A percentile compares a stretch with the other conserved stretches of the same genome.
These are phyloP conservation scores for Zygnema circumcarinatum DNA, from an alignment of 139 green algal genomes.

Conservation along the genomic window DNA sequence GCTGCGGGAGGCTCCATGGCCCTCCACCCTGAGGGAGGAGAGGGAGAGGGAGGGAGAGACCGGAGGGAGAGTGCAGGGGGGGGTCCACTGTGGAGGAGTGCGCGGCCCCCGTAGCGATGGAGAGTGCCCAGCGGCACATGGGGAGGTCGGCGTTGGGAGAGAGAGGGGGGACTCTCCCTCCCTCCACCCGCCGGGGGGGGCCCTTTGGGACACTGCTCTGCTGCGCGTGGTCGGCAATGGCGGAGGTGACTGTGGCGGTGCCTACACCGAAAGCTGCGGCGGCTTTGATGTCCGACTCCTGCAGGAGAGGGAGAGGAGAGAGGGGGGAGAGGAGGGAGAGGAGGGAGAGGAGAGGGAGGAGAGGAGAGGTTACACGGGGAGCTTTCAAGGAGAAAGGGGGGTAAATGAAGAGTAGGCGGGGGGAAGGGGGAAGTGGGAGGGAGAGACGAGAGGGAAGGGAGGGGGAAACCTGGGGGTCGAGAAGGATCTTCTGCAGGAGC, in stretches of 20 bases:
- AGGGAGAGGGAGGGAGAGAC: too few species aligned
- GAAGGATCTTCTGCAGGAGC: conserved; percentile 17
- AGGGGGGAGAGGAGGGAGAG: too few species aligned
- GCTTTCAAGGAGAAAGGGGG: too few species aligned
- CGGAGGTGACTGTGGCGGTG: not conserved
- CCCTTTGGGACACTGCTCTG: not conserved
- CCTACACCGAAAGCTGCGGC: not conserved
- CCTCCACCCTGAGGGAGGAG: too few species aligned
- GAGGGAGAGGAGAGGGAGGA: too few species aligned
- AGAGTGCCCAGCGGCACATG: not conserved
- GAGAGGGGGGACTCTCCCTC: too few species aligned
- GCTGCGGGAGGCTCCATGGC: not conserved
- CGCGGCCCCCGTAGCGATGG: not conserved
- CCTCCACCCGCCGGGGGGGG: too few species aligned
- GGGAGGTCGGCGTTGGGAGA: not conserved
- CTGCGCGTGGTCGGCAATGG: not conserved
- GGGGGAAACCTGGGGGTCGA: not conserved
- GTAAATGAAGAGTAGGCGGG: too few species aligned
- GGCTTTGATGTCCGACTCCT: conserved; percentile 15
- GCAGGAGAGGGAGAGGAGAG: not conserved
- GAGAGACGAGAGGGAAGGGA: too few species aligned
- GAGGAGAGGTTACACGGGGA: too few species aligned
- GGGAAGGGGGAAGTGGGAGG: too few species aligned
- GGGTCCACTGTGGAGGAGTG: not conserved
- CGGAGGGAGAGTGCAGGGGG: not conserved